Evolutionary conservation across 192 early-diverging fungal genomes (phyloP).

Genomic region (Funneliformis geosporum): DNA sequence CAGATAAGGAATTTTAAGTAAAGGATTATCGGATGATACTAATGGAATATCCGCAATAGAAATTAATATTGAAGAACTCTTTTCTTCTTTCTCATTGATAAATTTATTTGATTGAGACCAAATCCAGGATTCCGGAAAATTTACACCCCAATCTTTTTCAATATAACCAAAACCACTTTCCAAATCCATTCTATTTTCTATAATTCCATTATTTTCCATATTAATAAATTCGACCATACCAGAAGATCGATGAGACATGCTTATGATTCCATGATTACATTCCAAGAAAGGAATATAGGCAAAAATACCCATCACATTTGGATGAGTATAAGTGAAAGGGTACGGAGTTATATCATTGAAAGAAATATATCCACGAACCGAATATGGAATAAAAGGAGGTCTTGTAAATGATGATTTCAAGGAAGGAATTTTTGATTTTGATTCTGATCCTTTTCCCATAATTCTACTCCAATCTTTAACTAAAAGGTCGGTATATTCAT

Average conservation of each 20-base stretch:
- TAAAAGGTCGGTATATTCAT: conserved; percentile 24
- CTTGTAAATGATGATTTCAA: neutral
- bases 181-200: conserved; percentile 15
- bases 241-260: conserved; percentile 38
- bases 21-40: neutral
- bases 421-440: neutral
- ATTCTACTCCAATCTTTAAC: conserved; percentile 12
- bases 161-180: conserved; percentile 49
- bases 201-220: neutral
- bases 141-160: conserved; percentile 55
- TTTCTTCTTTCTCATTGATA: conserved; percentile 15
- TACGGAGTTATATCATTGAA: conserved; percentile 36
- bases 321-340: conserved; percentile 30
- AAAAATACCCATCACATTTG: conserved; percentile 49
- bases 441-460: neutral
- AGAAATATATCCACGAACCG: conserved; percentile 18
- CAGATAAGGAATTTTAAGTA: neutral
- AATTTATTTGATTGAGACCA: conserved; percentile 52
- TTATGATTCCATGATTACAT: conserved; percentile 53
- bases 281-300: conserved; percentile 50
- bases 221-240: conserved; percentile 37
- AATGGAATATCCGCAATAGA: conserved; percentile 7
- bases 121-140: conserved; percentile 56
- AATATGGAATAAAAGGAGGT: neutral
- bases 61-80: conserved; percentile 42